Evolutionary conservation across 495 filamentous ascomycete species (phyloP).

Genomic region (Hypoxylon crocopeplum): DNA sequence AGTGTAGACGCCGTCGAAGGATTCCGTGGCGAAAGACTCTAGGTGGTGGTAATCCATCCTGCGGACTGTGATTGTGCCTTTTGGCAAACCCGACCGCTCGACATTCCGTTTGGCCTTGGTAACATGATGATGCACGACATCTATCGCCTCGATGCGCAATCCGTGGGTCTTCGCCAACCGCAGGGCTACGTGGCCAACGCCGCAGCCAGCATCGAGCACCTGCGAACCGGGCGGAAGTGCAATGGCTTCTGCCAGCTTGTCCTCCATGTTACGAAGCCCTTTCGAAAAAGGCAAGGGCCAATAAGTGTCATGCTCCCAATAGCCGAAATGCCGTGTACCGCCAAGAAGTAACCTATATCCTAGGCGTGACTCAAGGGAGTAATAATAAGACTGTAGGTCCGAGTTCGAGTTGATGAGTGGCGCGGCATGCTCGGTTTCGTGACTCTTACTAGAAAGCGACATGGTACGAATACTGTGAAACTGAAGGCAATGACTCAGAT

Average conservation of each 20-base stretch:
- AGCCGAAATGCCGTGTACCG: conserved; percentile 61
- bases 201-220: conserved; percentile 62
- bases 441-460: background rate
- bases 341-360: conserved; percentile 59
- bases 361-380: conserved; percentile 55
- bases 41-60: conserved; percentile 64
- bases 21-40: conserved; percentile 41
- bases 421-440: conserved; percentile 2
- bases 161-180: conserved; percentile 49
- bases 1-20: conserved; percentile 63
- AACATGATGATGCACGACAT: conserved; percentile 60
- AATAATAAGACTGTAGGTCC: conserved; percentile 52
- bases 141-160: conserved; percentile 55
- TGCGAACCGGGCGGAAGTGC: conserved; percentile 45
- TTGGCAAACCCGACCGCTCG: conserved; percentile 43
- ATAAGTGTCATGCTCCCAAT: conserved; percentile 52
- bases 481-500: too few relatives aligned
- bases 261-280: conserved; percentile 57
- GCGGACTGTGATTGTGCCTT: conserved; percentile 46
- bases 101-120: conserved; percentile 52
- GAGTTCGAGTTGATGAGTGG: conserved; percentile 47
- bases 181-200: conserved; percentile 57
- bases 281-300: conserved; percentile 57
- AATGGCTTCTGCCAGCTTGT: conserved; percentile 50
- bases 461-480: too few relatives aligned